These are phyloP conservation scores for Cryptosporidium parvum DNA, from an alignment of 169 alveolate genomes.

Conservation along the genomic window DNA sequence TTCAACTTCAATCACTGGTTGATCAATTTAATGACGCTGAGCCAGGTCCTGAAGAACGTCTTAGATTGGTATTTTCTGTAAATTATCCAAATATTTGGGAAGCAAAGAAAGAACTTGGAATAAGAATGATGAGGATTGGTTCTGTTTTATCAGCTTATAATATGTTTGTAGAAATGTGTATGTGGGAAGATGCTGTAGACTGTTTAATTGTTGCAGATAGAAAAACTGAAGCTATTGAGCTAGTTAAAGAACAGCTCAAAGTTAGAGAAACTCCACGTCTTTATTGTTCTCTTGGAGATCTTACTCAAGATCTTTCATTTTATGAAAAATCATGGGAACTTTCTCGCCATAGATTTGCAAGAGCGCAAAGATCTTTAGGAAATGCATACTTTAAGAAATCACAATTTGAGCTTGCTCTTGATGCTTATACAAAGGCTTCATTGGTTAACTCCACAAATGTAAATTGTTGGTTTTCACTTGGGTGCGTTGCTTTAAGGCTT, in stretches of 20 bases:
- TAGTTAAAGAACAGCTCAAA: constrained; percentile 84
- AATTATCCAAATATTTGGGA: constrained; percentile 84
- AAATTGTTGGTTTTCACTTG: constrained; percentile 89
- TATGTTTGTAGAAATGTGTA: constrained; percentile 84
- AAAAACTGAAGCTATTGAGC: constrained; percentile 84
- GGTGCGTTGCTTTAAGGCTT: constrained; percentile 88
- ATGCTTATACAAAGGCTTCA: constrained; percentile 87
- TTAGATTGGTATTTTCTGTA: constrained; percentile 78
- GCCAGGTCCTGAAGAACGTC: constrained; percentile 81
- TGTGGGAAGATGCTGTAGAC: constrained; percentile 92
- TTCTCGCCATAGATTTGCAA: constrained; percentile 85
- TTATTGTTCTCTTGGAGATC: constrained; percentile 90
- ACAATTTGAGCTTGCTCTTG: constrained; percentile 81
- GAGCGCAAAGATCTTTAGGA: constrained; percentile 92
- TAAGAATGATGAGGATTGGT: constrained; percentile 84
- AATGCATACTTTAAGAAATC: constrained; percentile 78
- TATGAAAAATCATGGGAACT: constrained; percentile 91
- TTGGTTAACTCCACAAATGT: constrained; percentile 87
- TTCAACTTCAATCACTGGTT: constrained; percentile 85
- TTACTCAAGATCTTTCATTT: constrained; percentile 82
- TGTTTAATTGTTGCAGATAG: constrained; percentile 88
- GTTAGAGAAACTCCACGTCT: constrained; percentile 88
- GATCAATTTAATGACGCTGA: constrained; percentile 85
- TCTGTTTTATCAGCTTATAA: constrained; percentile 88
- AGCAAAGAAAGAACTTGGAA: constrained; percentile 84